Base-by-base conservation (phyloP, 108 stramenopile genomes). In the Pseudonitzschia delicatissima region DNA sequence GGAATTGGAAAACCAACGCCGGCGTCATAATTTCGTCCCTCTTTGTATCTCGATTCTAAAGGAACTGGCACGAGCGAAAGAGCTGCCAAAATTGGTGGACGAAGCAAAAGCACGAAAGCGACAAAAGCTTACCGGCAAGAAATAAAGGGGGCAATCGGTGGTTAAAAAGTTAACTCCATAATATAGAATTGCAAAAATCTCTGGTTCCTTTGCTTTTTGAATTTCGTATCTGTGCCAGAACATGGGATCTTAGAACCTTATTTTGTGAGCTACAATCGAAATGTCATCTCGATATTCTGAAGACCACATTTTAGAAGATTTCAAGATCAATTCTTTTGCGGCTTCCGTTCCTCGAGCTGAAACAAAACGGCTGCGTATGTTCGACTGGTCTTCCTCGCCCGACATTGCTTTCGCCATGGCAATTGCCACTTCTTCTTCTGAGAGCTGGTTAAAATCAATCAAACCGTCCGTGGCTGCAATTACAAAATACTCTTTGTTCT, bases 21-120 rank as follows among this genome's bases (percentile, higher is more conserved):
- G 89, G 39, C 79, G 77, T 25, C 83, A 86, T 64, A 88, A 89
- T 53, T 93, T 88, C 66, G 73, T 93, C 17, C 92, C 92, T 35
- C 81, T 90, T 40, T 90, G 87, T 68, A 72, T 91, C 35, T 71
- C 86, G 45, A 68, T 90, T 32, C 52, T 93, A 60, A 74, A 86
- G 49, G 78, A 76, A 60, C 69, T 93, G 84, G 89, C 89, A 5
- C 66, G 82, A 27, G 59, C 65, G 47, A 87, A 84, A 0, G 80
- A 72, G 51, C 61, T 89, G 31, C 69, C 76, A 5, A 48, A 70
- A 21, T 65, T 86, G 45, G 57, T 78, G 8, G 62, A 71, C 37
- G 67, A 74, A 53, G 87, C 86, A 15, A 83, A 69, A 61, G 65
- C 61, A 67, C 69, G 71, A 25, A 57, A 69, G 21, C 58, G 51